Conservation (phyloP, 2,329 filamentous ascomycete genomes). For the Fusarium nanum region DNA sequence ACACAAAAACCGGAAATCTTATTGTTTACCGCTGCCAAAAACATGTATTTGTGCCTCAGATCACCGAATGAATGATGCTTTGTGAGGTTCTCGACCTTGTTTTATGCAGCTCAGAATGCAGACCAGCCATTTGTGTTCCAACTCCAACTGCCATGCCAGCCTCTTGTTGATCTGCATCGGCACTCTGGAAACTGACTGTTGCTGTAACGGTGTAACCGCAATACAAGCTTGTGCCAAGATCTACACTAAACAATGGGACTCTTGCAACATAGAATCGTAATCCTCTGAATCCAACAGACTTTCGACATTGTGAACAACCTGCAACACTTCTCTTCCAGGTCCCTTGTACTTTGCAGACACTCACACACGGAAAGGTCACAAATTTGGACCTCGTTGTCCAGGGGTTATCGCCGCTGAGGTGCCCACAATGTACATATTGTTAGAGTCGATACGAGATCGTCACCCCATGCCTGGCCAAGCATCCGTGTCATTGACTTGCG, state of each 20-base stretch:
- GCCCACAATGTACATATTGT: constrained; percentile 41
- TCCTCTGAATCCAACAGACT: constrained; percentile 4
- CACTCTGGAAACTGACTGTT: not conserved
- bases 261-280: constrained; percentile 10
- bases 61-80: constrained; percentile 17
- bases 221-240: constrained; percentile 16
- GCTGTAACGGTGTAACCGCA: not conserved
- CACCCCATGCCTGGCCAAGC: constrained; percentile 28
- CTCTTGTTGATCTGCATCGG: constrained; percentile 14
- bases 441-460: constrained; percentile 48
- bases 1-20: constrained; percentile 26
- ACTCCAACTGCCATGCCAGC: not conserved
- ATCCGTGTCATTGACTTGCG: constrained; percentile 32
- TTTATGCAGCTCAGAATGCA: not conserved
- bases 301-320: constrained; percentile 15
- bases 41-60: constrained; percentile 19
- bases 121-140: constrained; percentile 1
- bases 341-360: not conserved
- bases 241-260: constrained; percentile 11
- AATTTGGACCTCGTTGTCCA: constrained; percentile 25
- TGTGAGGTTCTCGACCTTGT: not conserved
- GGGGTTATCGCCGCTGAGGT: constrained; percentile 17
- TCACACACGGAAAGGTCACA: constrained; percentile 6
- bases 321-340: constrained; percentile 28
- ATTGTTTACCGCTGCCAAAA: constrained; percentile 10